Percentiles rank a stretch among this genome's conserved stretches.
These are phyloP conservation scores for Phytophthora colocasiae DNA, from an alignment of 352 stramenopile species.

Conservation along the genomic window DNA sequence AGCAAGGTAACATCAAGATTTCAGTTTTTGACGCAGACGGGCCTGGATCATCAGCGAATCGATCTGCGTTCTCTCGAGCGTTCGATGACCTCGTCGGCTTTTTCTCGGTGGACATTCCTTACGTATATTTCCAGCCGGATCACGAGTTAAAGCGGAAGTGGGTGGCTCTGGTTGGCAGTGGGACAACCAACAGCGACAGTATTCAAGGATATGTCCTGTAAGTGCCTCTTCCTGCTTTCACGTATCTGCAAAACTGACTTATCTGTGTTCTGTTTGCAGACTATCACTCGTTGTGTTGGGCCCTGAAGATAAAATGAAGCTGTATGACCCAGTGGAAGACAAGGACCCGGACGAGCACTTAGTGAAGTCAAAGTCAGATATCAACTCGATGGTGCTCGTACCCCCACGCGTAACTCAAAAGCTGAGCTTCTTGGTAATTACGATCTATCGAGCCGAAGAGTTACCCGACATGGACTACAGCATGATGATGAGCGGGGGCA, in stretches of 20 bases:
- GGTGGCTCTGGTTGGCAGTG: conserved; percentile 86
- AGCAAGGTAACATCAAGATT: conserved; percentile 82
- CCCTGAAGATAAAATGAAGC: conserved; percentile 79
- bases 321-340: conserved; percentile 61
- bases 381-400: conserved; percentile 86
- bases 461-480: conserved; percentile 88
- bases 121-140: conserved; percentile 84
- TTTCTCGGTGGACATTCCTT: conserved; percentile 86
- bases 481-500: conserved; percentile 65
- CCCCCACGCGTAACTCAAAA: conserved; percentile 75
- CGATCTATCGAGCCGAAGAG: conserved; percentile 78
- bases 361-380: conserved; percentile 63
- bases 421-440: conserved; percentile 82
- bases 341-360: conserved; percentile 46
- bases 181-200: conserved; percentile 78
- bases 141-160: conserved; percentile 92
- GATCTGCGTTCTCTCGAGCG: conserved; percentile 37
- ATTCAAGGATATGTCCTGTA: conserved; percentile 92
- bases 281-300: conserved; percentile 89
- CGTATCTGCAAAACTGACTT: neutral
- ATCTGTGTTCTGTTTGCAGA: conserved; percentile 33
- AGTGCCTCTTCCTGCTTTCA: conserved; percentile 17
- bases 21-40: conserved; percentile 87
- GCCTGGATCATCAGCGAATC: conserved; percentile 34
- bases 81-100: conserved; percentile 88